phyloP scores from a whole-genome alignment of 202 grass and related monocot genomes.

The Panicum hallii region DNA sequence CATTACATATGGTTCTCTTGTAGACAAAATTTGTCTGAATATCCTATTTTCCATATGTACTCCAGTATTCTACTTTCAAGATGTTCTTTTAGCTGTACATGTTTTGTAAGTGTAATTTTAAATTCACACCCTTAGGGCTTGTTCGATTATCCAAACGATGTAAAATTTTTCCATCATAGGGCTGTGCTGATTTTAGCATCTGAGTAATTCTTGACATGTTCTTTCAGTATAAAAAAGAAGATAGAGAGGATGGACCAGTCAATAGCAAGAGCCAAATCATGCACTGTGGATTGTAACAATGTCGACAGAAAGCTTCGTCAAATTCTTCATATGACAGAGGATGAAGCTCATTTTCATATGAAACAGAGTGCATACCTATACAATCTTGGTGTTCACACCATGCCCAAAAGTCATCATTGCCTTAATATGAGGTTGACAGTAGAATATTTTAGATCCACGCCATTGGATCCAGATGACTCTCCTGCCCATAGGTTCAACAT shows the following conservation, averaged over 20 bases:
- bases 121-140: background rate
- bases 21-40: too few species aligned
- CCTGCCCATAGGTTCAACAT: conserved; percentile 57
- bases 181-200: conserved; percentile 12
- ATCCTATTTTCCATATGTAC: background rate
- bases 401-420: conserved; percentile 97
- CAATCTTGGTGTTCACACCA: conserved; percentile 96
- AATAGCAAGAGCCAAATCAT: conserved; percentile 72
- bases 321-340: conserved; percentile 92
- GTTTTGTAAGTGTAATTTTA: conserved; percentile 19
- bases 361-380: conserved; percentile 96
- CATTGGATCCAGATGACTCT: conserved; percentile 63
- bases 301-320: conserved; percentile 83
- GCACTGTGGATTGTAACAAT: conserved; percentile 91
- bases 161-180: background rate
- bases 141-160: background rate
- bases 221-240: conserved; percentile 76
- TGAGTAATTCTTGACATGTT: conserved; percentile 34
- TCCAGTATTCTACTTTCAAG: conserved; percentile 8
- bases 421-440: conserved; percentile 97
- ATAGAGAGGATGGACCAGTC: conserved; percentile 79
- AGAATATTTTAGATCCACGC: conserved; percentile 80
- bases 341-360: conserved; percentile 96
- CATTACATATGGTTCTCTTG: background rate
- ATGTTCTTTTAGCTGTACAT: conserved; percentile 11